Evolutionary conservation across 2,329 filamentous ascomycete genomes (phyloP).

Genomic region (Claviceps fusiformis): DNA sequence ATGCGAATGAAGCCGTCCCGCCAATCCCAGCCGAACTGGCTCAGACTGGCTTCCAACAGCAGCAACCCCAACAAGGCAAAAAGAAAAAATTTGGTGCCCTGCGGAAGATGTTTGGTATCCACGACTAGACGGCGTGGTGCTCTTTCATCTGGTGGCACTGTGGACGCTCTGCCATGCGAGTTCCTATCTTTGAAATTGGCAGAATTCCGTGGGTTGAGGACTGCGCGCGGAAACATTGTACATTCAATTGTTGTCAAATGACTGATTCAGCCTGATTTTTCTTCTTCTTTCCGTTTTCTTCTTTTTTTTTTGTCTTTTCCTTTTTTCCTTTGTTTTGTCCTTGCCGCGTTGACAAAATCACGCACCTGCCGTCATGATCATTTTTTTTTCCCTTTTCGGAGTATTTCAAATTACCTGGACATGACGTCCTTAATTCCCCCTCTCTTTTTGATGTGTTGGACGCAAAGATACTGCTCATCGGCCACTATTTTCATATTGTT

Average conservation of each 20-base stretch:
- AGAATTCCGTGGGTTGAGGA: background rate
- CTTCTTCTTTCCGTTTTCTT: background rate
- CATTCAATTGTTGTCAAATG: background rate
- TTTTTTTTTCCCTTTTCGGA: too few relatives aligned
- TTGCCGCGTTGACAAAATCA: background rate
- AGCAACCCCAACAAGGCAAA: constrained; percentile 17
- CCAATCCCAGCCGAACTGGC: constrained; percentile 1
- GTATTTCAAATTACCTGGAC: too few relatives aligned
- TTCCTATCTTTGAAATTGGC: background rate
- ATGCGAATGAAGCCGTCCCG: constrained; percentile 5
- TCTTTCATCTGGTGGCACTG: constrained; percentile 2
- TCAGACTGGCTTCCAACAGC: background rate
- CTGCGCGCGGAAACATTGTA: background rate
- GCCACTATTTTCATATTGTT: too few relatives aligned
- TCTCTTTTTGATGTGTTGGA: too few relatives aligned
- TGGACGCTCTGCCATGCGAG: background rate
- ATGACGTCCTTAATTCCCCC: too few relatives aligned
- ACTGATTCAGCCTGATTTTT: background rate
- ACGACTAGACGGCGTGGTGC: constrained; percentile 24
- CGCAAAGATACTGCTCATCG: too few relatives aligned
- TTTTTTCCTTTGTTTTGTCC: background rate
- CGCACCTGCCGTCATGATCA: too few relatives aligned
- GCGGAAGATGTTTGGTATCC: constrained; percentile 48
- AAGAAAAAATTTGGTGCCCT: constrained; percentile 57
- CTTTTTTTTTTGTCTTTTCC: background rate